These are phyloP conservation scores for Sapria himalayana DNA, from an alignment of 345 rosid genomes.

Conservation along the genomic window DNA sequence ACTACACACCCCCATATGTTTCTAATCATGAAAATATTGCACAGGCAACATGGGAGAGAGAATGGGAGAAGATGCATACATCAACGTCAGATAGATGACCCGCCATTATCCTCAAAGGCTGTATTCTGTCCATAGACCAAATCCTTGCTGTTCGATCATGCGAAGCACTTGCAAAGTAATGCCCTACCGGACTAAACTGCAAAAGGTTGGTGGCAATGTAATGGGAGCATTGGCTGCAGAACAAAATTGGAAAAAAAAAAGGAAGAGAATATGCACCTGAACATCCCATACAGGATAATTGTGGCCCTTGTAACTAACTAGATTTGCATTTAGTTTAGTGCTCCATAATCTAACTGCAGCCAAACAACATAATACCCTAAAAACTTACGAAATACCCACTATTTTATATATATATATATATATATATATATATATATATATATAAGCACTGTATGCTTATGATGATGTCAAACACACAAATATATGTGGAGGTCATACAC, in stretches of 20 bases:
- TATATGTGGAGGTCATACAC: too few species aligned
- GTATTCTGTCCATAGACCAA: slow-evolving; percentile 91
- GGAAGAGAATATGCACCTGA: slow-evolving; percentile 29
- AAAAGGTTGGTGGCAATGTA: slow-evolving; percentile 7
- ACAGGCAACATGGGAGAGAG: slow-evolving; percentile 6
- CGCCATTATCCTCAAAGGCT: slow-evolving; percentile 84
- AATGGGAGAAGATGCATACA: slow-evolving; percentile 21
- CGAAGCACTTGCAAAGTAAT: slow-evolving; percentile 83
- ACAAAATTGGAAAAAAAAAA: slow-evolving; percentile 1
- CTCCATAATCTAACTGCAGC: slow-evolving; percentile 84
- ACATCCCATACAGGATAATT: slow-evolving; percentile 99
- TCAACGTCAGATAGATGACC: slow-evolving; percentile 98
- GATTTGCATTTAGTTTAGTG: slow-evolving; percentile 83
- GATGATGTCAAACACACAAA: too few species aligned
- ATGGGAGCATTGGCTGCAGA: neutral
- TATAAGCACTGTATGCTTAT: too few species aligned
- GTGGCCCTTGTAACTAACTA: slow-evolving; percentile 96
- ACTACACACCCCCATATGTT: too few species aligned
- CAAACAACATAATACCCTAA: slow-evolving; percentile 1
- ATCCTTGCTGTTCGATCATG: slow-evolving; percentile 92
- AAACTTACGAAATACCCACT: too few species aligned
- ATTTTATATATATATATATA: too few species aligned
- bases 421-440: too few species aligned
- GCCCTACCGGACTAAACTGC: slow-evolving; percentile 94
- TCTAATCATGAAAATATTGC: neutral